phyloP scores from a whole-genome alignment of 108 stramenopile species.

The Fistulifera pelliculosa region DNA sequence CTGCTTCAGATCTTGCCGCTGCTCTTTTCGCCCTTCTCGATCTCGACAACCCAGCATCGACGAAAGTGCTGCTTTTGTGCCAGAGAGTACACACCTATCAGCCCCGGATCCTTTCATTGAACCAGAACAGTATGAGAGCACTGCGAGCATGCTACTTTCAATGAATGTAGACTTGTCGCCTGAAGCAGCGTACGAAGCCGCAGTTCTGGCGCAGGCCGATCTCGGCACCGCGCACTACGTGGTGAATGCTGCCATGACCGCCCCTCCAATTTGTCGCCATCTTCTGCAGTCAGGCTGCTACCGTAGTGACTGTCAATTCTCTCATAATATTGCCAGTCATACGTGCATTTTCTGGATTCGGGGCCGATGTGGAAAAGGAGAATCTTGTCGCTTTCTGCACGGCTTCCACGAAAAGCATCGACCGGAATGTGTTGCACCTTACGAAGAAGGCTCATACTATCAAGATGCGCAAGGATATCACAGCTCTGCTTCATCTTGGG shows the following conservation, averaged over 20 bases:
- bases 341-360: conserved; percentile 74
- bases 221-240: conserved; percentile 67
- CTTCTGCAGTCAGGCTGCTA: conserved; percentile 66
- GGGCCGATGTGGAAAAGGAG: conserved; percentile 59
- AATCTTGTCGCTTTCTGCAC: conserved; percentile 58
- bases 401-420: conserved; percentile 47
- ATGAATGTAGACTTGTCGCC: no score
- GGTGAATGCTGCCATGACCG: conserved; percentile 48
- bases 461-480: conserved; percentile 12
- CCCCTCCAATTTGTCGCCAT: conserved; percentile 64
- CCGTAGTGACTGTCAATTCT: conserved; percentile 71
- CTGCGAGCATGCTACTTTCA: no score
- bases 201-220: conserved; percentile 45
- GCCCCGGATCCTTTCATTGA: no score
- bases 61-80: conserved; percentile 1
- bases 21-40: conserved; percentile 27
- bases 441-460: not conserved
- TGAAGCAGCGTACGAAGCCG: conserved; percentile 40
- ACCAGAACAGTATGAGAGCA: no score
- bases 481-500: not conserved
- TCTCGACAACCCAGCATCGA: conserved; percentile 35
- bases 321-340: conserved; percentile 62
- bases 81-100: no score
- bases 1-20: conserved; percentile 29
- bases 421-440: not conserved